phyloP scores from a whole-genome alignment of 768 basidiomycete genomes.

The Hericium coralloides region DNA sequence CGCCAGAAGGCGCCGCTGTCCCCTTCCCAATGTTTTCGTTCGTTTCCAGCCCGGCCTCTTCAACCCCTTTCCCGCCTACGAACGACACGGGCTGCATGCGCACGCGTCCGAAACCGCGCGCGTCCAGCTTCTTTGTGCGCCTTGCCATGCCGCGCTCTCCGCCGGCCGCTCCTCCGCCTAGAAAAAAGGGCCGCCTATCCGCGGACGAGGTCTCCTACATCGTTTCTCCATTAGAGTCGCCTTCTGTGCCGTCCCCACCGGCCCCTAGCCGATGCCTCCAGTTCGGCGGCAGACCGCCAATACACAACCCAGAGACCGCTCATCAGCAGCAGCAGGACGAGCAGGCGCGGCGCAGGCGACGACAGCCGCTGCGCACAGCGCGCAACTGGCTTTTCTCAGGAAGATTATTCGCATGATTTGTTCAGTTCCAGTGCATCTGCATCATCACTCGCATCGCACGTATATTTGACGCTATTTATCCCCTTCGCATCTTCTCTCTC shows the following conservation, averaged over 20 bases:
- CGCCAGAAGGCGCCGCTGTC: conserved; percentile 1
- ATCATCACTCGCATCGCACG: neutral
- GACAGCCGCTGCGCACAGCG: conserved; percentile 23
- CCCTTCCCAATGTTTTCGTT: conserved; percentile 12
- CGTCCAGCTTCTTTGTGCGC: conserved; percentile 24
- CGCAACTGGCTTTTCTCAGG: conserved; percentile 27
- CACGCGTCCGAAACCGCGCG: conserved; percentile 22
- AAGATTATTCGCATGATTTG: conserved; percentile 21
- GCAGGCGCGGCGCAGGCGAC: conserved; percentile 19
- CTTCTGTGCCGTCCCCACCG: neutral
- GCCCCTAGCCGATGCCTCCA: neutral
- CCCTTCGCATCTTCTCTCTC: neutral
- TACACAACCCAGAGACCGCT: neutral
- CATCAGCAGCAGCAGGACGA: conserved; percentile 5
- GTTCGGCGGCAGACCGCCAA: neutral
- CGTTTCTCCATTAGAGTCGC: neutral
- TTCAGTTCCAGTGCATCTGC: neutral
- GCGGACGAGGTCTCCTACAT: neutral
- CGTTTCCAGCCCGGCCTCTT: conserved; percentile 18
- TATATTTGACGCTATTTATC: neutral
- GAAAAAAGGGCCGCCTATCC: conserved; percentile 5
- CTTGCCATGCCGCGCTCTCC: conserved; percentile 23
- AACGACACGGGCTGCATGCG: conserved; percentile 10
- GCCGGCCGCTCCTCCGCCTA: conserved; percentile 13
- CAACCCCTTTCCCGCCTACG: conserved; percentile 17